phyloP scores from a whole-genome alignment of 2,329 filamentous ascomycete genomes.

The Ceratocystis papillata region DNA sequence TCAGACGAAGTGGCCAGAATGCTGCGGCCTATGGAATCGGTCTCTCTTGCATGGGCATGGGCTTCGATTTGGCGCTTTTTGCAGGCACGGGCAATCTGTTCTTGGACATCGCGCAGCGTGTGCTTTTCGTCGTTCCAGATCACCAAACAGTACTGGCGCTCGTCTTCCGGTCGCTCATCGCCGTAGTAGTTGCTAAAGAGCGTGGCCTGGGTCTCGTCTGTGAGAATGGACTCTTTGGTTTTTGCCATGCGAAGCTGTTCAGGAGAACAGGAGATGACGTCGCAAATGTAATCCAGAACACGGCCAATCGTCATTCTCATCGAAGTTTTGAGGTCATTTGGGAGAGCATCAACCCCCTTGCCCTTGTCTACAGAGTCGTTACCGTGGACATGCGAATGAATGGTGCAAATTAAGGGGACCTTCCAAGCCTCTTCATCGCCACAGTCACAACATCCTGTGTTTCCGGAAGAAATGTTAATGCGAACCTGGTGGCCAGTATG shows the following conservation, averaged over 20 bases:
- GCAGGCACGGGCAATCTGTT: constrained; percentile 86
- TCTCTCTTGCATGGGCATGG: constrained; percentile 67
- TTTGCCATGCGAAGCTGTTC: constrained; percentile 86
- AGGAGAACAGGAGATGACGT: constrained; percentile 94
- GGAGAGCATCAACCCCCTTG: constrained; percentile 38
- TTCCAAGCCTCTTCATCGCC: constrained; percentile 93
- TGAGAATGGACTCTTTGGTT: constrained; percentile 64
- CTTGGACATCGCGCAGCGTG: constrained; percentile 78
- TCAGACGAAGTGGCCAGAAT: constrained; percentile 68
- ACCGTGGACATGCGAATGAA: constrained; percentile 60
- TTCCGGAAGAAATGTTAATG: constrained; percentile 76
- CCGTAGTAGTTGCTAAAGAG: constrained; percentile 49
- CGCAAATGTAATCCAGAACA: constrained; percentile 87
- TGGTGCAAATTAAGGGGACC: constrained; percentile 77
- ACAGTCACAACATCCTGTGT: constrained; percentile 94
- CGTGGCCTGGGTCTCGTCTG: constrained; percentile 67
- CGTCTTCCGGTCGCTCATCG: constrained; percentile 30
- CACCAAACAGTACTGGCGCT: constrained; percentile 64
- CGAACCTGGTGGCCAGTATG: constrained; percentile 88
- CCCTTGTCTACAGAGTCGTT: neutral
- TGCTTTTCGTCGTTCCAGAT: constrained; percentile 99
- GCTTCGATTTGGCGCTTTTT: constrained; percentile 59
- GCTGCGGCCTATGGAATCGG: constrained; percentile 77
- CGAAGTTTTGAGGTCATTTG: constrained; percentile 62
- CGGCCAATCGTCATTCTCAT: constrained; percentile 79